Evolutionary conservation across 805 yeast species (phyloP).

Genomic region (Scheffersomyces ergatensis): DNA sequence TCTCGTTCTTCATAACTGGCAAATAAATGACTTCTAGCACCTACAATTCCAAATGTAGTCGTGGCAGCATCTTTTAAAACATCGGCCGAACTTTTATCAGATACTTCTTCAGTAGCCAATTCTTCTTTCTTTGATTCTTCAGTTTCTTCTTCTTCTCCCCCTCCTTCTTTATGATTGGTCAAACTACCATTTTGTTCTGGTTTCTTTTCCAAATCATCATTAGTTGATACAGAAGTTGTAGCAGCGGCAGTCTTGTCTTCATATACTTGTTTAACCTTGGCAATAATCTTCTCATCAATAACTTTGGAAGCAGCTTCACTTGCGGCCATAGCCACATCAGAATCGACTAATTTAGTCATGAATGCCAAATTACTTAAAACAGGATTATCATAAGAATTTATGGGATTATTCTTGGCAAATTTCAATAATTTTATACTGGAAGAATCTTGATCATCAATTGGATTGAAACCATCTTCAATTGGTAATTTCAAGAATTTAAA

Average conservation of each 20-base stretch:
- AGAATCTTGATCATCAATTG: constrained; percentile 37
- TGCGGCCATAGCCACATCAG: constrained; percentile 81
- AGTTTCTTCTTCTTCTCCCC: constrained; percentile 3
- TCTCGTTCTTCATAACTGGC: constrained; percentile 80
- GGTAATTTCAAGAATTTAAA: constrained; percentile 77
- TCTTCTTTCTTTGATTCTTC: constrained; percentile 7
- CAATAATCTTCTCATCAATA: constrained; percentile 41
- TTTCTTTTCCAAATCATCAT: neutral
- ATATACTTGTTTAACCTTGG: constrained; percentile 34
- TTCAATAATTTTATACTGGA: constrained; percentile 63
- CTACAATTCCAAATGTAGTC: constrained; percentile 72
- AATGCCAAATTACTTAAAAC: constrained; percentile 90
- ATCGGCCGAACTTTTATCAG: constrained; percentile 13
- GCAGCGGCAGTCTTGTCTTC: constrained; percentile 2
- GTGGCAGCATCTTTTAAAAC: constrained; percentile 59
- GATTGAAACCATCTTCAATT: constrained; percentile 71
- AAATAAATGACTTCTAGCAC: constrained; percentile 75
- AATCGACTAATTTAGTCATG: constrained; percentile 80
- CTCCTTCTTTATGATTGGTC: neutral
- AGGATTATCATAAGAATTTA: constrained; percentile 86
- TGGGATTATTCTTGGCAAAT: constrained; percentile 81
- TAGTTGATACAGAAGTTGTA: neutral
- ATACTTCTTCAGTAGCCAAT: constrained; percentile 1
- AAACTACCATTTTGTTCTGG: neutral
- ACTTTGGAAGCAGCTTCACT: constrained; percentile 58